Base-by-base conservation (phyloP, 1,284 basidiomycete genomes). In the Heterobasidion annosum region DNA sequence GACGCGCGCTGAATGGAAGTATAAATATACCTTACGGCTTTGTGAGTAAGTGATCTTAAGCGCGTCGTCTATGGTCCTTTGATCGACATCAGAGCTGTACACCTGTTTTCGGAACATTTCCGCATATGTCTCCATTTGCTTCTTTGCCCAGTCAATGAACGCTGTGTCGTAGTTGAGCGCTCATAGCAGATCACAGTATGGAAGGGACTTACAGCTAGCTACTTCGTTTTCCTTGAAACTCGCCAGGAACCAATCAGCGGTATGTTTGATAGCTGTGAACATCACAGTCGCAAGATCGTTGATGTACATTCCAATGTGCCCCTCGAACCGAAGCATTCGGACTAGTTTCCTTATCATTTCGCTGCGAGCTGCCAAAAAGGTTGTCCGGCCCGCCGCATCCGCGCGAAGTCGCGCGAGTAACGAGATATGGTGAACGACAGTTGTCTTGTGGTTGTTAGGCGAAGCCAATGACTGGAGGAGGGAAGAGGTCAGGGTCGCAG, bases 221-320 rank as follows among this genome's bases (percentile, higher is more conserved):
- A 94, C 92, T 58, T 91, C 85, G 64, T 94, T 93, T 68, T 98
- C 95, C 68, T 88, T 92, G 71, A 98, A 99, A 50, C 93, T 95
- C 1, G 86, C 86, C 65, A 98, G 79, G 69, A 93, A 99, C 97
- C 96, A 99, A 68, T 99, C 96, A 44, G 91, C 91, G 1, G 95
- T 98, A 66, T 99, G 91, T 67, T 93, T 94, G 68, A 96, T 88
- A 7, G 88, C 82, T 0, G 91, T 93, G 63, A 96, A 96, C 57
- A 87, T 80, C 0, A 96, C 88, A 53, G 92, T 77, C 0, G 89
- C 82, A 44, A 96, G 73, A 63, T 94, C 88, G 15, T 83, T 84
- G 50, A 95, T 76, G 61, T 90, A 95, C 51, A 85, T 75, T 6
- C 79, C 79, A n/a, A 92, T 80, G 62, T 96, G 87, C 1, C 96